Evolutionary conservation across 2,329 filamentous ascomycete genomes (phyloP), one percentile per base, ranked within the genome.

Genomic region (Domatiomyces globalis): DNA sequence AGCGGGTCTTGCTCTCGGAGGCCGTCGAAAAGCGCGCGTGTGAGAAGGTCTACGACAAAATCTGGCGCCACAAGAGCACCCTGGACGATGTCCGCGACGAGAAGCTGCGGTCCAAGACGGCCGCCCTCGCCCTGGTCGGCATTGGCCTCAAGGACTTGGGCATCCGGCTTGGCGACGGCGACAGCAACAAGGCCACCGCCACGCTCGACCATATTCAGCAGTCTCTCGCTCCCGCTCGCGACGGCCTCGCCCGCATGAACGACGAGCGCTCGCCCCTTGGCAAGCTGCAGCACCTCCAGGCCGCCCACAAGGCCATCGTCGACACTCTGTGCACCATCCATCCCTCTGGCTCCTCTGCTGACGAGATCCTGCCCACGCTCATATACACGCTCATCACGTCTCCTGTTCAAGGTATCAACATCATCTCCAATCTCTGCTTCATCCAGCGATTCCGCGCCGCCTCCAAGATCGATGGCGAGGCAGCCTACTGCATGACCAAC

Each of bases 381-480:
- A 98, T 98, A 55, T 98, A 94, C 70, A 87, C 88, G 0, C 77
- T 98, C 54, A 94, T 98, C 64, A 95, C 88, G 2, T 83, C 89
- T 45, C 84, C 87, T 0, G 85, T 89, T 0, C 85, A 92, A 66
- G 79, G 83, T 33, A 82, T 96, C 46, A 86, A 89, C 65, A 84
- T 89, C 51, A 87, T 95, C 63, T 96, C 90, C 71, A 94, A 98
- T 65, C 73, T 94, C n/a, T 81, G 85, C 60, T 98, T 96, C 65
- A 88, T 96, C 58, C 89, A 96, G 64, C 75, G 85, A 55, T 98
- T 98, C 65, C 81, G 92, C 51, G 86, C 87, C 65, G 80, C 86
- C 49, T 82, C 75, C 57, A 95, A 90, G 62, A 78, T 96, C 39
- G 87, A 94, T 52, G 92, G 92, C 15, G 92, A 98, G 68, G 85